phyloP scores from a whole-genome alignment of 352 stramenopile genomes.

The Phytophthora lateralis region DNA sequence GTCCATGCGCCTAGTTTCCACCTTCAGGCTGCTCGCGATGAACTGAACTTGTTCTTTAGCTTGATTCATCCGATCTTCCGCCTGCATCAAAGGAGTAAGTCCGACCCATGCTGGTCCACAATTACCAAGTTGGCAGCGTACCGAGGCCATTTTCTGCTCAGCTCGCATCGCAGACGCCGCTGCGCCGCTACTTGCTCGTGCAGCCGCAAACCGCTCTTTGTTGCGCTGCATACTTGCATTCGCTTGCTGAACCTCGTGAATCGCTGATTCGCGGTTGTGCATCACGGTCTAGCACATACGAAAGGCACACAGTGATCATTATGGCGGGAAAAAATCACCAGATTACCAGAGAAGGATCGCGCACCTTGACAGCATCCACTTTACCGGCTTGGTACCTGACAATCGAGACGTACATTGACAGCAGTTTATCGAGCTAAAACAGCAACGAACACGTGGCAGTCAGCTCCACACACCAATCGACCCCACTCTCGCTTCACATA shows the following conservation, averaged over 20 bases:
- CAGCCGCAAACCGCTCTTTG: constrained; percentile 88
- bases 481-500: constrained; percentile 17
- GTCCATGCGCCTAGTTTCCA: constrained; percentile 85
- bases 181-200: constrained; percentile 81
- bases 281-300: constrained; percentile 68
- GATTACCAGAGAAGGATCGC: background rate
- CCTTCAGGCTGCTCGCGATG: constrained; percentile 86
- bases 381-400: constrained; percentile 87
- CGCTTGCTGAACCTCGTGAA: constrained; percentile 87
- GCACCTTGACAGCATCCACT: constrained; percentile 86
- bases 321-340: background rate
- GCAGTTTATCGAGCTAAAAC: constrained; percentile 73
- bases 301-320: constrained; percentile 3
- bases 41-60: constrained; percentile 89
- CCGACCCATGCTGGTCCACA: background rate
- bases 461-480: background rate
- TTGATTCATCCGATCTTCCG: constrained; percentile 88
- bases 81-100: constrained; percentile 34
- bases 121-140: constrained; percentile 24
- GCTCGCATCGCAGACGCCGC: constrained; percentile 86
- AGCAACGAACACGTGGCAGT: constrained; percentile 10
- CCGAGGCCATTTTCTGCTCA: constrained; percentile 89
- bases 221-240: constrained; percentile 91
- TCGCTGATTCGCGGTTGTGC: constrained; percentile 85
- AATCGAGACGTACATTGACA: constrained; percentile 88